Evolutionary conservation across 148 eudicot genomes (phyloP).

Genomic region (Suaeda aralocaspica): DNA sequence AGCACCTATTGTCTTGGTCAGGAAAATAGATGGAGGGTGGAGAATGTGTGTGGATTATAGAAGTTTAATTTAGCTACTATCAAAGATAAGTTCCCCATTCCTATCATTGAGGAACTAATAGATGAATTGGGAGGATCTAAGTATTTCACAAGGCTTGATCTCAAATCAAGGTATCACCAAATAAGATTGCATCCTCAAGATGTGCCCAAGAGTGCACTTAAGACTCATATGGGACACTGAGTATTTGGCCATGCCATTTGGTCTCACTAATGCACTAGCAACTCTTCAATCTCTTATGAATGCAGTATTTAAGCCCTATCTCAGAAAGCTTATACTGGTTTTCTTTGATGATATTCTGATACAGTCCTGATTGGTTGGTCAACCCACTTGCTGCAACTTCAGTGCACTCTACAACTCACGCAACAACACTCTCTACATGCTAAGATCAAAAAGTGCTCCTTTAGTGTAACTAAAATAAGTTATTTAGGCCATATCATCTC

Average conservation of each 20-base stretch:
- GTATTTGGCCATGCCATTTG: no score
- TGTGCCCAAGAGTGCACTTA: no score
- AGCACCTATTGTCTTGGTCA: not conserved
- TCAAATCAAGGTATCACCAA: not conserved
- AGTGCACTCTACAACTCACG: no score
- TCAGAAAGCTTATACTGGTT: no score
- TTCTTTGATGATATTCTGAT: no score
- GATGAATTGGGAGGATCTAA: not conserved
- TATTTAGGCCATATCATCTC: not conserved
- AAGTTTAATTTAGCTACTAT: not conserved
- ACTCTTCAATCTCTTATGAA: no score
- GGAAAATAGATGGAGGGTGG: not conserved
- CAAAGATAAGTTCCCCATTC: not conserved
- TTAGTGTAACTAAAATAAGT: not conserved
- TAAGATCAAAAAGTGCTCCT: not conserved
- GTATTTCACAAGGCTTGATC: not conserved
- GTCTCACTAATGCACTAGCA: no score
- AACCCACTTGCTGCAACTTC: no score
- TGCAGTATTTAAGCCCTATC: no score
- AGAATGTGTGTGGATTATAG: not conserved
- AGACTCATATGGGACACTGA: no score
- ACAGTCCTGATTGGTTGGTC: no score
- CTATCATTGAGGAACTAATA: not conserved
- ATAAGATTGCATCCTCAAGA: not conserved
- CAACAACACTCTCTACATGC: not conserved